Evolutionary conservation across 257 asterid genomes (phyloP).

Genomic region (Jaltomata sinuosa): DNA sequence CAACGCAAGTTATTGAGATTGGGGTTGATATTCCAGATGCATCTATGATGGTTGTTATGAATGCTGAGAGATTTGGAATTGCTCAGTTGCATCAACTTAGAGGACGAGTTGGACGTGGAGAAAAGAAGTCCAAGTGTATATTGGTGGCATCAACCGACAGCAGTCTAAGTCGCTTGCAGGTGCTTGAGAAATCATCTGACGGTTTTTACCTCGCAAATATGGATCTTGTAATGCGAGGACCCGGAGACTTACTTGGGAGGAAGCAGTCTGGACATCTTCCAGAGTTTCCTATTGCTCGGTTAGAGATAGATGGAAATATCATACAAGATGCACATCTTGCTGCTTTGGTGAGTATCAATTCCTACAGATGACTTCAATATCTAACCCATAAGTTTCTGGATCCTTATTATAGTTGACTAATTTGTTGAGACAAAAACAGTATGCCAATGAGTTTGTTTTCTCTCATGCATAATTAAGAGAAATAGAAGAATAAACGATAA

Average conservation of each 20-base stretch:
- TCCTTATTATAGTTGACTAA: not conserved
- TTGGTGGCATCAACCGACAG: conserved; percentile 47
- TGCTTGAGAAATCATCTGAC: conserved; percentile 66
- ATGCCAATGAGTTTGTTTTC: not conserved
- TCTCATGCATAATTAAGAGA: not conserved
- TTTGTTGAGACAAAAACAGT: not conserved
- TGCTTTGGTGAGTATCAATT: conserved; percentile 54
- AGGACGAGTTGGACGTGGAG: conserved; percentile 95
- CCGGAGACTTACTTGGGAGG: conserved; percentile 92
- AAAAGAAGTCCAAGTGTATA: conserved; percentile 66
- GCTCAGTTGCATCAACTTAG: conserved; percentile 93
- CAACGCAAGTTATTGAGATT: conserved; percentile 90
- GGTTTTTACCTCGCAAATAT: conserved; percentile 85
- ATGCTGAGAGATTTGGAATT: conserved; percentile 87
- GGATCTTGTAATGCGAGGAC: conserved; percentile 91
- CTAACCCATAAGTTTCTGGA: not conserved
- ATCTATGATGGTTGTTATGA: conserved; percentile 98
- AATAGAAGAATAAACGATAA: not conserved
- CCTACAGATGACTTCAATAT: not conserved
- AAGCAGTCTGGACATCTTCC: conserved; percentile 95
- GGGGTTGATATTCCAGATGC: conserved; percentile 98
- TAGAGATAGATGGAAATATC: conserved; percentile 83
- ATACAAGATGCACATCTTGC: conserved; percentile 88
- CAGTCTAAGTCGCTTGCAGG: conserved; percentile 67
- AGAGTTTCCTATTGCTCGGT: conserved; percentile 85